Conservation (phyloP, 192 early-diverging fungal species). For the Phlyctochytrium bullatum region DNA sequence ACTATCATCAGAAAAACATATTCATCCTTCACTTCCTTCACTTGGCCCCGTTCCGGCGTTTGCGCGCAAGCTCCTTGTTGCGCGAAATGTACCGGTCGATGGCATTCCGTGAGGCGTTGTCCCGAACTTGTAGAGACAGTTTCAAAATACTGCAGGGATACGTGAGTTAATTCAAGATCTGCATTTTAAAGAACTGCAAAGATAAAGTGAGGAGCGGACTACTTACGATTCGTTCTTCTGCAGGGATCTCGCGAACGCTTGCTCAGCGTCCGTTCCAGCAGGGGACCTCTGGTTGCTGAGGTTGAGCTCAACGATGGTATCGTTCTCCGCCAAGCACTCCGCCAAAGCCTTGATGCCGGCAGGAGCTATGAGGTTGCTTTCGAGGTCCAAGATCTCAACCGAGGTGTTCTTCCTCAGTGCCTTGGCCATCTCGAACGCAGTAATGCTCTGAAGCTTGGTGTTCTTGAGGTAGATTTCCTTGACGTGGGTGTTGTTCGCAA, state of each 20-base stretch:
- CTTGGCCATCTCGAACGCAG: conserved; percentile 38
- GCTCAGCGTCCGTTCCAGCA: conserved; percentile 50
- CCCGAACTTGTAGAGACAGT: conserved; percentile 37
- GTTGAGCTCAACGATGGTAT: conserved; percentile 32
- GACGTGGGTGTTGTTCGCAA: conserved; percentile 40
- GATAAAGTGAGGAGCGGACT: too few relatives aligned
- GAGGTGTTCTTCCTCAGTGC: conserved; percentile 33
- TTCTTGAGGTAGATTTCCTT: conserved; percentile 34
- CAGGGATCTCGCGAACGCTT: conserved; percentile 39
- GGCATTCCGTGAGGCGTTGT: conserved; percentile 39
- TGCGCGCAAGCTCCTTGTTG: conserved; percentile 48
- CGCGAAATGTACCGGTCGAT: conserved; percentile 42
- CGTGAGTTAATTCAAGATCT: too few relatives aligned
- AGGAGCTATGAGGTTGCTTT: conserved; percentile 43
- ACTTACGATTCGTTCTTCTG: conserved; percentile 40
- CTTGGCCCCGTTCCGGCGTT: conserved; percentile 8
- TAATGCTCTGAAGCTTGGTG: conserved; percentile 25
- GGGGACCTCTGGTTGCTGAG: conserved; percentile 38
- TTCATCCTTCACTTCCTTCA: too few relatives aligned
- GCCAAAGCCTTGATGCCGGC: conserved; percentile 48
- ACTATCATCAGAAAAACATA: too few relatives aligned
- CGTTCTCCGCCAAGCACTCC: conserved; percentile 34
- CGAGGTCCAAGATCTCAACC: conserved; percentile 39
- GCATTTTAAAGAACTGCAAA: too few relatives aligned
- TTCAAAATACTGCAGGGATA: conserved; percentile 22